Evolutionary conservation across 148 eudicot genomes (phyloP).

Genomic region (Talinum fruticosum): DNA sequence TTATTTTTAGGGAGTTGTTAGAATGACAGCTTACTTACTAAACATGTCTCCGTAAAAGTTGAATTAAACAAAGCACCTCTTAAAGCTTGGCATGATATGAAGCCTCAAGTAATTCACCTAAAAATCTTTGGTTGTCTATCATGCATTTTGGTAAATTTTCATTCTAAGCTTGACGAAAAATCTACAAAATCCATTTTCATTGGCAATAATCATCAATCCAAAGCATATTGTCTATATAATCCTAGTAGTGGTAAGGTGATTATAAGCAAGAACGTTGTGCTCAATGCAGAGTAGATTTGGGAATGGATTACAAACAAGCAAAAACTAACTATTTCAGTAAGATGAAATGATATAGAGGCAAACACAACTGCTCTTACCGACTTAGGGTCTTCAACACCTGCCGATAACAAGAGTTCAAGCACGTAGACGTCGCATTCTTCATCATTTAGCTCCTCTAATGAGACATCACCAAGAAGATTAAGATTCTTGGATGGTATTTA

Average conservation of each 20-base stretch:
- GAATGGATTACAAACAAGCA: not conserved
- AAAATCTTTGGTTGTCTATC: not conserved
- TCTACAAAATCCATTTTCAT: slow-evolving; percentile 5
- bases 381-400: too few relatives aligned
- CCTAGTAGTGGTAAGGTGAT: slow-evolving; percentile 19
- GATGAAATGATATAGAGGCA: too few relatives aligned
- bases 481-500: too few relatives aligned
- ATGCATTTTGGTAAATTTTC: slow-evolving; percentile 10
- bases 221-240: slow-evolving; percentile 26
- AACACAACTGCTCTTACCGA: too few relatives aligned
- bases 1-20: slow-evolving; percentile 16
- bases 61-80: not conserved
- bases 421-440: too few relatives aligned
- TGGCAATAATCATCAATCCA: slow-evolving; percentile 19
- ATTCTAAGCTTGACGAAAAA: slow-evolving; percentile 20
- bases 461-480: too few relatives aligned
- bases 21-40: not conserved
- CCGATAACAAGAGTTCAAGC: too few relatives aligned
- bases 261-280: slow-evolving; percentile 17
- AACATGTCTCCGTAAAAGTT: slow-evolving; percentile 19
- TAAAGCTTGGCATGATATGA: not conserved
- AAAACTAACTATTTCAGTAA: too few relatives aligned
- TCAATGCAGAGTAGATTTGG: slow-evolving; percentile 14
- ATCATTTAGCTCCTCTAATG: too few relatives aligned
- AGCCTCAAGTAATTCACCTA: slow-evolving; percentile 9